A percentile compares a stretch with the other conserved stretches of the same genome.
Conservation (phyloP, 306 rosid genomes). For the Mucuna pruriens region DNA sequence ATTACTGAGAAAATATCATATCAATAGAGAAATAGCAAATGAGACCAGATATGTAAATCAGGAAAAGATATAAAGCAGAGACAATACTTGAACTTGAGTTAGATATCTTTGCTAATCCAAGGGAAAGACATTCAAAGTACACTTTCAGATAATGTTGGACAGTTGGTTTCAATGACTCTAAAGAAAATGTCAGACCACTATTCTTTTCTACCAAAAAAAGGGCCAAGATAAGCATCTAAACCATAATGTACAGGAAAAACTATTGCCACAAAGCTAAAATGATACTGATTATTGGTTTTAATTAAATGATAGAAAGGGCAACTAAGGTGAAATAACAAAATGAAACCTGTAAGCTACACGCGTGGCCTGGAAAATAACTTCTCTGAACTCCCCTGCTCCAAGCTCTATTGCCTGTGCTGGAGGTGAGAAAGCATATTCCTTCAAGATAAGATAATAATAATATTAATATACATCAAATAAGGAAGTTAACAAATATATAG, state of each 20-base stretch:
- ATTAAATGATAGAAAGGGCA: conserved; percentile 21
- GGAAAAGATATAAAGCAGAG: not conserved
- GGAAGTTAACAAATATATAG: conserved; percentile 31
- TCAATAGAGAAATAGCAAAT: conserved; percentile 1
- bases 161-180: conserved; percentile 19
- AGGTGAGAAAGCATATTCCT: conserved; percentile 97
- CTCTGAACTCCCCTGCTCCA: conserved; percentile 85
- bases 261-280: not conserved
- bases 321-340: conserved; percentile 36
- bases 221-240: conserved; percentile 36
- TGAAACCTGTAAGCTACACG: conserved; percentile 97
- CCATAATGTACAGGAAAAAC: not conserved
- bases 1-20: not conserved
- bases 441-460: conserved; percentile 3
- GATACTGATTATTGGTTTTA: not conserved
- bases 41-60: conserved; percentile 1
- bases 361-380: conserved; percentile 85
- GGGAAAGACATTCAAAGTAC: not conserved
- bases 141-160: not conserved
- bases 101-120: not conserved
- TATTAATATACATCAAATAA: conserved; percentile 25
- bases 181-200: conserved; percentile 14
- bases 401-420: conserved; percentile 90
- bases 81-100: not conserved
- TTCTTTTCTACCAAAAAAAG: not conserved